phyloP scores from a whole-genome alignment of 148 eudicot species.

The Cornus kousa region DNA sequence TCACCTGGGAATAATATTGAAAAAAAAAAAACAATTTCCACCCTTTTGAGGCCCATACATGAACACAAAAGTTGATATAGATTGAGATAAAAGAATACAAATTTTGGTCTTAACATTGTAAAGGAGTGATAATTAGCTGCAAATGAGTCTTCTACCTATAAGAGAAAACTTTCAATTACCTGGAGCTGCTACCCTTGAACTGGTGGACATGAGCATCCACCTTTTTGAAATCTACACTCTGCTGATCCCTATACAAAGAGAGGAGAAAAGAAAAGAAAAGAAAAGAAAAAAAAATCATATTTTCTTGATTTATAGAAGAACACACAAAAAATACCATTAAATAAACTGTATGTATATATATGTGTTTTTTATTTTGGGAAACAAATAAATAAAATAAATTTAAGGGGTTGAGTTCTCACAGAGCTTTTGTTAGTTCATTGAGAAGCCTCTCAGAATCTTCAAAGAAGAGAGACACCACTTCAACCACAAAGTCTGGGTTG shows the following conservation, averaged over 20 bases:
- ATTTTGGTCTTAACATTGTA: too few relatives aligned
- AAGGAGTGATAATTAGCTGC: too few relatives aligned
- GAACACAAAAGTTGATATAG: background rate
- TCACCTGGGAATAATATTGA: background rate
- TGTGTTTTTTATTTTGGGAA: too few relatives aligned
- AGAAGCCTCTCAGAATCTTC: constrained; percentile 70
- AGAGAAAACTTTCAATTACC: constrained; percentile 28
- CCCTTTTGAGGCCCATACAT: background rate
- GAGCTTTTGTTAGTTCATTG: constrained; percentile 41
- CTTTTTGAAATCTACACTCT: constrained; percentile 62
- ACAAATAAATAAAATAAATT: background rate
- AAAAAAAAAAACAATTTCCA: background rate
- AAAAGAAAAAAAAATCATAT: background rate
- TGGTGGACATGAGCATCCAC: constrained; percentile 80
- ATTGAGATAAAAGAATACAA: background rate
- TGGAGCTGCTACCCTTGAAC: constrained; percentile 89
- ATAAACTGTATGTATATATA: background rate
- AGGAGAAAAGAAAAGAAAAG: background rate
- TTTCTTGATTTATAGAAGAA: background rate
- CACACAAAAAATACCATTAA: background rate
- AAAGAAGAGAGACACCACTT: constrained; percentile 74
- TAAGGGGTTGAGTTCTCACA: constrained; percentile 35
- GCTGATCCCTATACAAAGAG: constrained; percentile 43
- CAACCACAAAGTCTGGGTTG: constrained; percentile 76
- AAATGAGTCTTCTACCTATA: background rate